A percentile compares a stretch with the other conserved stretches of the same genome.
Conservation (phyloP, 768 basidiomycete genomes). For the Russula lepida region DNA sequence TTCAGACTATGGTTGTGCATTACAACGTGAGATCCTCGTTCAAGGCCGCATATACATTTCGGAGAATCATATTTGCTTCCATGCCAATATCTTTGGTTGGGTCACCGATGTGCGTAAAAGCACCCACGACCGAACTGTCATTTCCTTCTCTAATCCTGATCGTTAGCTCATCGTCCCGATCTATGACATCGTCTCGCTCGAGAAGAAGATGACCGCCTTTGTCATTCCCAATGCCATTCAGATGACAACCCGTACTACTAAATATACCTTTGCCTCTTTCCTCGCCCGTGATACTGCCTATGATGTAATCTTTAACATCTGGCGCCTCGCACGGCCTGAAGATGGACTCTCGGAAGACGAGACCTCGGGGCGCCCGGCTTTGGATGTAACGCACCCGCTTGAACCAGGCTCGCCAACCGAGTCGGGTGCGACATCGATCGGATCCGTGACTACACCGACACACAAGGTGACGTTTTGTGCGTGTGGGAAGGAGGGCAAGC, state of each 20-base stretch:
- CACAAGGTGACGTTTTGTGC: conserved; percentile 62
- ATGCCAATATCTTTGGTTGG: conserved; percentile 99
- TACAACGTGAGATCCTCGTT: conserved; percentile 92
- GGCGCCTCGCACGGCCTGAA: conserved; percentile 85
- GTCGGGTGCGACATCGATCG: conserved; percentile 7
- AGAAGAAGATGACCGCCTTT: conserved; percentile 97
- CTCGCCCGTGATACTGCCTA: conserved; percentile 92
- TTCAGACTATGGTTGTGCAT: conserved; percentile 92
- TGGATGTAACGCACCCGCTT: conserved; percentile 7
- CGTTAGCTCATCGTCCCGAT: conserved; percentile 80
- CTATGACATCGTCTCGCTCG: conserved; percentile 74
- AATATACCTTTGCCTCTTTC: conserved; percentile 95
- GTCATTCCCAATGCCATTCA: conserved; percentile 97
- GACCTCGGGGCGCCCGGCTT: conserved; percentile 1
- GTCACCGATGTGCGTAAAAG: conserved; percentile 75
- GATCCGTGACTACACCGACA: conserved; percentile 16
- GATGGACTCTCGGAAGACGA: conserved; percentile 19
- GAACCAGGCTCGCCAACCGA: neutral
- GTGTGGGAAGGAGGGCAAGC: conserved; percentile 62
- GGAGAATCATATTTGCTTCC: conserved; percentile 98
- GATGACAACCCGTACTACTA: conserved; percentile 70
- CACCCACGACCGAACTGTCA: neutral
- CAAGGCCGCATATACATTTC: conserved; percentile 96
- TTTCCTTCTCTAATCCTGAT: conserved; percentile 2
- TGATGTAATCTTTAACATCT: conserved; percentile 94